phyloP scores from a whole-genome alignment of 805 yeast species.

The Teunomyces lycoperdinae region DNA sequence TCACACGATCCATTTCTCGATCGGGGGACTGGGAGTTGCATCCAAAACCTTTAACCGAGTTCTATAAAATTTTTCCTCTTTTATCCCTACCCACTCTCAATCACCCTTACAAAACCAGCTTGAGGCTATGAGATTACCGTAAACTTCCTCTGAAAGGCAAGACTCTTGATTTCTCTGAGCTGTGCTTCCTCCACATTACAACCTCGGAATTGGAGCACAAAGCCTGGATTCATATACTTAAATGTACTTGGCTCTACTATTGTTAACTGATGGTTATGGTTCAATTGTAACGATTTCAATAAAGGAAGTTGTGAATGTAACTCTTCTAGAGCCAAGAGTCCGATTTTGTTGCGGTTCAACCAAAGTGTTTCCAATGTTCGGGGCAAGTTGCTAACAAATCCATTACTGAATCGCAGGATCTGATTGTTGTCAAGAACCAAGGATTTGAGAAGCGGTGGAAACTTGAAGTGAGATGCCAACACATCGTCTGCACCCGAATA shows the following conservation, averaged over 20 bases:
- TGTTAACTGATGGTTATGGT: constrained; percentile 7
- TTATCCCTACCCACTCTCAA: constrained; percentile 2
- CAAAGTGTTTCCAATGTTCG: constrained; percentile 21
- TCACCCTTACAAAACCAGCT: not conserved
- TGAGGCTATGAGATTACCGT: not conserved
- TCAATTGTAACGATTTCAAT: constrained; percentile 7
- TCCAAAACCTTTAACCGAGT: no score
- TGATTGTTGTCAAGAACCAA: constrained; percentile 26
- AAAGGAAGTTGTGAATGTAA: not conserved
- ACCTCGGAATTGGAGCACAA: not conserved
- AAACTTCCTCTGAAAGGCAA: not conserved
- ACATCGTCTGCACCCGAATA: constrained; percentile 15
- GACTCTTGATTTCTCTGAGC: not conserved
- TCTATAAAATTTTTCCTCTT: constrained; percentile 2
- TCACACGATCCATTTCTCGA: no score
- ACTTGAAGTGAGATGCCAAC: constrained; percentile 14
- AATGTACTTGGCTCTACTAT: constrained; percentile 9
- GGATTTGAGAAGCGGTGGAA: constrained; percentile 23
- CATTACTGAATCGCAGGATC: constrained; percentile 16
- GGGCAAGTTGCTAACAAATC: constrained; percentile 25
- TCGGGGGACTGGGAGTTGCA: no score
- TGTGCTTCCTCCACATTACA: not conserved
- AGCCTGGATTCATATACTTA: not conserved
- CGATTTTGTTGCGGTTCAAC: constrained; percentile 18
- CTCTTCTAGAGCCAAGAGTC: not conserved